phyloP scores from a whole-genome alignment of 1,284 basidiomycete genomes.

The Pyrrhoderma noxium region DNA sequence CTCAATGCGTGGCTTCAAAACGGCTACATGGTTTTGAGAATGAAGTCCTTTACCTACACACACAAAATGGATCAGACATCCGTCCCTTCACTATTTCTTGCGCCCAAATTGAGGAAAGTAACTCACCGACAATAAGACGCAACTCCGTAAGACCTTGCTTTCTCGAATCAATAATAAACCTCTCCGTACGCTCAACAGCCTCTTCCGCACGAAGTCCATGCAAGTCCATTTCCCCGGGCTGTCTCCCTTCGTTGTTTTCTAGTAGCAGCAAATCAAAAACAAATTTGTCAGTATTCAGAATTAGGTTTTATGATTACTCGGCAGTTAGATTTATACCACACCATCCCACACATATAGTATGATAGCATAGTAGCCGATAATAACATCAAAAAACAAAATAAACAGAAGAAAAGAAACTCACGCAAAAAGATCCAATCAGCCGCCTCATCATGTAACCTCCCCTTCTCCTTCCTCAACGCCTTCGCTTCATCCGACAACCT shows the following conservation, averaged over 20 bases:
- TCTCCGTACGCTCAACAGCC: constrained; percentile 68
- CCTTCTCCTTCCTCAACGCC: constrained; percentile 74
- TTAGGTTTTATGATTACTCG: too few species aligned
- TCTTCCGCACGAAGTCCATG: constrained; percentile 94
- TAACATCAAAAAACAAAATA: too few species aligned
- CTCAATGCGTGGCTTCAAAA: constrained; percentile 91
- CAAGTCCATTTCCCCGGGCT: constrained; percentile 75
- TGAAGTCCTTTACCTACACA: constrained; percentile 75
- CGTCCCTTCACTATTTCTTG: background rate
- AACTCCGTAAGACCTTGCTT: constrained; percentile 60
- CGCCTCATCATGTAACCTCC: constrained; percentile 77
- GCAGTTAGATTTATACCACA: too few species aligned
- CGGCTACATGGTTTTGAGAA: constrained; percentile 71
- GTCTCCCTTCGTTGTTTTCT: constrained; percentile 78
- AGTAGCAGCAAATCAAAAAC: background rate
- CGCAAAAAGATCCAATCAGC: constrained; percentile 78
- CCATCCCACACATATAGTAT: too few species aligned
- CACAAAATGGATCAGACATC: background rate
- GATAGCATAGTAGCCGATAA: too few species aligned
- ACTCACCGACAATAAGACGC: constrained; percentile 81
- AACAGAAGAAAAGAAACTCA: too few species aligned
- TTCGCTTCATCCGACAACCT: constrained; percentile 63
- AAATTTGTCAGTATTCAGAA: too few species aligned
- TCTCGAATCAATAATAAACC: constrained; percentile 64
- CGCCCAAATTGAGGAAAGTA: too few species aligned